These are phyloP conservation scores for Beauveria bassiana DNA, from an alignment of 2,329 filamentous ascomycete genomes.

Conservation along the genomic window DNA sequence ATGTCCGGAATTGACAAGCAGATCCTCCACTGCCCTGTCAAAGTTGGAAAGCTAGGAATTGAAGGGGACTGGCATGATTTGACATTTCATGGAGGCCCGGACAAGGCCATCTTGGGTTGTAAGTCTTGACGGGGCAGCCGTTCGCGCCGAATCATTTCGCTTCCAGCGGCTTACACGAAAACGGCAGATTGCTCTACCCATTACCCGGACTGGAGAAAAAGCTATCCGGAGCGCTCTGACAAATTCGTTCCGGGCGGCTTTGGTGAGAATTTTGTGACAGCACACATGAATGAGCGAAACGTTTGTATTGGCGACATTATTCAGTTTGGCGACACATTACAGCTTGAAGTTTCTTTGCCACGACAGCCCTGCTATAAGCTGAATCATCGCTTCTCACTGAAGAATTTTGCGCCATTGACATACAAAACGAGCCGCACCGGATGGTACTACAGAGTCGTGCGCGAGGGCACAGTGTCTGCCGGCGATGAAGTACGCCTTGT, in stretches of 20 bases:
- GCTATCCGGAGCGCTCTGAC: conserved; percentile 42
- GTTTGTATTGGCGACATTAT: conserved; percentile 58
- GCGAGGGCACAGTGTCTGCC: conserved; percentile 43
- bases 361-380: conserved; percentile 61
- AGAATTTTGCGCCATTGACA: conserved; percentile 52
- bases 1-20: conserved; percentile 51
- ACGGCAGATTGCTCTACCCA: conserved; percentile 49
- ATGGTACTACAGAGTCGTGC: conserved; percentile 58
- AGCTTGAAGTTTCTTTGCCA: conserved; percentile 53
- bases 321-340: conserved; percentile 39
- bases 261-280: conserved; percentile 56
- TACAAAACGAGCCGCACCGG: conserved; percentile 52
- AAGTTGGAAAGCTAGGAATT: conserved; percentile 42
- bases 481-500: conserved; percentile 51
- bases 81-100: conserved; percentile 52
- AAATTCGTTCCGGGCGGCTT: conserved; percentile 52
- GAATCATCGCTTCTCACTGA: conserved; percentile 58
- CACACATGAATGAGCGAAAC: conserved; percentile 53
- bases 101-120: conserved; percentile 57
- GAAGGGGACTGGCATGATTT: conserved; percentile 54
- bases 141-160: background rate
- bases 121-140: conserved; percentile 19
- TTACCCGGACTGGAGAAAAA: conserved; percentile 46
- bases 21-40: conserved; percentile 33
- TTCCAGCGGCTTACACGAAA: background rate